Percentiles rank a stretch among this genome's conserved stretches.
Conservation (phyloP, 768 basidiomycete species). For the Termitomyces sp. region DNA sequence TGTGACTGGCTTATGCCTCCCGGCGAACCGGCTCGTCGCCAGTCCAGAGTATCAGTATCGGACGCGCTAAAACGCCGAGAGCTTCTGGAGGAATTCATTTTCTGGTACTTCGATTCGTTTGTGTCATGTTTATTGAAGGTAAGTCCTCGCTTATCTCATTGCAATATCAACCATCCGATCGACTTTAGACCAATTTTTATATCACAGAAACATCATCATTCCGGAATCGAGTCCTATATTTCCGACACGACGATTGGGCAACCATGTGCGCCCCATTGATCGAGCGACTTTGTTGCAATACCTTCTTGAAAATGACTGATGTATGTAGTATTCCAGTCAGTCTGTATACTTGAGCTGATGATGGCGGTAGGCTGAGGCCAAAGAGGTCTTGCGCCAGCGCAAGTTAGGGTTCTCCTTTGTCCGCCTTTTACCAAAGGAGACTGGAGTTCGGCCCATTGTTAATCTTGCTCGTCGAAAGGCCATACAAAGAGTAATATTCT, state of each 20-base stretch:
- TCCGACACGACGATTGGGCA: slow-evolving; percentile 94
- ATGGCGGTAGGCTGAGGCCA: slow-evolving; percentile 47
- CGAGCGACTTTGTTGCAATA: slow-evolving; percentile 60
- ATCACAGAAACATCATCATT: slow-evolving; percentile 88
- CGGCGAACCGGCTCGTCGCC: slow-evolving; percentile 26
- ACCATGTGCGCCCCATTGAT: slow-evolving; percentile 76
- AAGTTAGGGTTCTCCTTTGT: slow-evolving; percentile 81
- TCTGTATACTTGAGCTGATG: background rate
- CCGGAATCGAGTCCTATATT: slow-evolving; percentile 80
- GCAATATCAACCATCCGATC: background rate
- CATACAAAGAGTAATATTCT: slow-evolving; percentile 21
- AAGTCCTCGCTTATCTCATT: slow-evolving; percentile 13
- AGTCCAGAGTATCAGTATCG: slow-evolving; percentile 49
- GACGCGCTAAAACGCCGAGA: slow-evolving; percentile 77
- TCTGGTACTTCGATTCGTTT: slow-evolving; percentile 92
- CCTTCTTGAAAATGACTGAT: slow-evolving; percentile 65
- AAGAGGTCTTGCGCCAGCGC: slow-evolving; percentile 63
- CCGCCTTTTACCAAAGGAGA: slow-evolving; percentile 89
- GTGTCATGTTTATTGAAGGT: slow-evolving; percentile 77
- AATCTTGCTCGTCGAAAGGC: slow-evolving; percentile 62
- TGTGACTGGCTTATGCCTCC: slow-evolving; percentile 75
- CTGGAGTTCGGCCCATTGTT: slow-evolving; percentile 90
- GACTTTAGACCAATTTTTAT: slow-evolving; percentile 80
- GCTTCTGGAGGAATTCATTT: slow-evolving; percentile 82
- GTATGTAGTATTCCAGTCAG: slow-evolving; percentile 28